phyloP scores from a whole-genome alignment of 2,329 filamentous ascomycete genomes.

The Fusarium chlamydosporum region DNA sequence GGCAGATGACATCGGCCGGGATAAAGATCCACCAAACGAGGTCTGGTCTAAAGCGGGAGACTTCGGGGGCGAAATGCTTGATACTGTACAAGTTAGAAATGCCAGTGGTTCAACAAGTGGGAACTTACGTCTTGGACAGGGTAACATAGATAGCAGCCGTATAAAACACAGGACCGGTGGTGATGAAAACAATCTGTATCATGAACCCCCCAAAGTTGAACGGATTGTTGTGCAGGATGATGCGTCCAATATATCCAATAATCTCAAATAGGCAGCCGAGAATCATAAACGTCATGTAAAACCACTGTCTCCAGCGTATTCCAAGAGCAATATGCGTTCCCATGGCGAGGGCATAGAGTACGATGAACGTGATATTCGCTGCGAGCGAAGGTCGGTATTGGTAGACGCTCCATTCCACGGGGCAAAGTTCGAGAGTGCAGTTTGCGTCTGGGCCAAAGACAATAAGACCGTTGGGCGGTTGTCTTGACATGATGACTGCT shows the following conservation, averaged over 20 bases:
- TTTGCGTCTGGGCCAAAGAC: slow-evolving; percentile 63
- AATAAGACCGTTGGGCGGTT: slow-evolving; percentile 36
- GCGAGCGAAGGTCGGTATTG: slow-evolving; percentile 62
- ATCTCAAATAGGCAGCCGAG: slow-evolving; percentile 70
- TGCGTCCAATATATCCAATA: slow-evolving; percentile 72
- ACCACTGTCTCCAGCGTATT: slow-evolving; percentile 59
- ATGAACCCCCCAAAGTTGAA: slow-evolving; percentile 72
- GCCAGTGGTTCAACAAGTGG: fast-evolving
- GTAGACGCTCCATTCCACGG: slow-evolving; percentile 62
- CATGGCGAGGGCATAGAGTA: slow-evolving; percentile 63
- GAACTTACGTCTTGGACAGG: slow-evolving; percentile 58
- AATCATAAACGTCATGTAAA: slow-evolving; percentile 64
- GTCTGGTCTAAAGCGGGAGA: slow-evolving; percentile 60
- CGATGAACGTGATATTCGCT: slow-evolving; percentile 60
- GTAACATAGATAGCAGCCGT: slow-evolving; percentile 75
- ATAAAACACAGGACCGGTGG: slow-evolving; percentile 60
- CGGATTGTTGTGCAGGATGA: slow-evolving; percentile 69
- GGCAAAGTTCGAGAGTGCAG: slow-evolving; percentile 65
- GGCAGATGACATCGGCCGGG: slow-evolving; percentile 67
- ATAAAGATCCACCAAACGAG: slow-evolving; percentile 64
- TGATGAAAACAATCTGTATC: slow-evolving; percentile 69
- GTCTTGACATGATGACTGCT: slow-evolving; percentile 29
- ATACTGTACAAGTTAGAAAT: slow-evolving; percentile 50
- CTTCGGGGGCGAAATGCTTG: slow-evolving; percentile 55
- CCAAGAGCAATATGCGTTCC: slow-evolving; percentile 60